A percentile compares a stretch with the other conserved stretches of the same genome.
Conservation (phyloP, 2,329 filamentous ascomycete species). For the Epichloe aotearoae region DNA sequence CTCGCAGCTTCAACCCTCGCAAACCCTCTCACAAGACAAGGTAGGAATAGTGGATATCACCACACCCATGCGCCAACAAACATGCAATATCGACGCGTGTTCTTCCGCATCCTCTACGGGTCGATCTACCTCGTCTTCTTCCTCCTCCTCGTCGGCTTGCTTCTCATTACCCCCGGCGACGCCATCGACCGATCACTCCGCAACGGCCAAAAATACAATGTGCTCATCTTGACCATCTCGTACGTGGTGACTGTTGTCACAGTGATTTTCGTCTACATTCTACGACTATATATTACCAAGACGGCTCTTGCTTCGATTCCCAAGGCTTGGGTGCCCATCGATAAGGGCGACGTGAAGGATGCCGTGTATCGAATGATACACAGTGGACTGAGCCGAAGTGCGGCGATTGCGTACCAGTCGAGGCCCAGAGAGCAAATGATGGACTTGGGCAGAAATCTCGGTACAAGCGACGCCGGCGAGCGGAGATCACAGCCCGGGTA, state of each 20-base stretch:
- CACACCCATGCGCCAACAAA: not conserved
- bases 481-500: slow-evolving; percentile 9
- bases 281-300: slow-evolving; percentile 76
- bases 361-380: slow-evolving; percentile 64
- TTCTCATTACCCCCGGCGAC: slow-evolving; percentile 71
- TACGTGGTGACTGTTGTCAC: slow-evolving; percentile 62
- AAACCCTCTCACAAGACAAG: too few relatives aligned
- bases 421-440: slow-evolving; percentile 17
- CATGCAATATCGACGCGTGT: slow-evolving; percentile 25
- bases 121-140: slow-evolving; percentile 65
- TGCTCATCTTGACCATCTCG: slow-evolving; percentile 65
- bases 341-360: slow-evolving; percentile 68
- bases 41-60: too few relatives aligned
- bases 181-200: slow-evolving; percentile 63
- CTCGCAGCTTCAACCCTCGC: too few relatives aligned
- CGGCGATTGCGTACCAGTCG: slow-evolving; percentile 62
- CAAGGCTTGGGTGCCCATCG: slow-evolving; percentile 72
- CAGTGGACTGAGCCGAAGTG: slow-evolving; percentile 60
- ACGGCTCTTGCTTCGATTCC: slow-evolving; percentile 71
- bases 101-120: slow-evolving; percentile 73
- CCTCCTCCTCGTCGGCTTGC: slow-evolving; percentile 56
- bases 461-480: slow-evolving; percentile 6
- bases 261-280: slow-evolving; percentile 63
- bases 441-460: slow-evolving; percentile 9
- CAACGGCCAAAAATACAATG: slow-evolving; percentile 58